Evolutionary conservation across 306 rosid genomes (phyloP).

Genomic region (Cyclanthera cordifolia): DNA sequence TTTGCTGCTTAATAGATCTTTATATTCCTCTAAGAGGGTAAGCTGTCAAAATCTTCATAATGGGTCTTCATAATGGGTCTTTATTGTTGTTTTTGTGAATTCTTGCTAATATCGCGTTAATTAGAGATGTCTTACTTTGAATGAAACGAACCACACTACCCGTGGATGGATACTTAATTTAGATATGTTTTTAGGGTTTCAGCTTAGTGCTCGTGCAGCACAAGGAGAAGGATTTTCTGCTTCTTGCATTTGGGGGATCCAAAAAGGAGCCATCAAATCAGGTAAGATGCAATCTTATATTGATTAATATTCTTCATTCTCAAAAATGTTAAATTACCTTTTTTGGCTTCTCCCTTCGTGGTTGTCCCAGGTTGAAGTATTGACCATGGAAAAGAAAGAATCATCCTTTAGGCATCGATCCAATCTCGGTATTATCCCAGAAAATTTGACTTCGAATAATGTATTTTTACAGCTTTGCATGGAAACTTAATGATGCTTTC

Average conservation of each 20-base stretch:
- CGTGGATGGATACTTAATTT: slow-evolving; percentile 13
- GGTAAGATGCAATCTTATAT: slow-evolving; percentile 24
- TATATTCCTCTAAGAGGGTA: neutral
- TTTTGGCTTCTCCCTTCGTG: neutral
- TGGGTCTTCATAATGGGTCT: neutral
- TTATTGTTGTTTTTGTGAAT: neutral
- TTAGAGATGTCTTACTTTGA: neutral
- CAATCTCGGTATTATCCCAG: slow-evolving; percentile 41
- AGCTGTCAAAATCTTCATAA: neutral
- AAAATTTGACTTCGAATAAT: slow-evolving; percentile 37
- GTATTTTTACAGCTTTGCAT: slow-evolving; percentile 41
- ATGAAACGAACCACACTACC: slow-evolving; percentile 9
- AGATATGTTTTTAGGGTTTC: slow-evolving; percentile 55
- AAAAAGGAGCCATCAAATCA: slow-evolving; percentile 84
- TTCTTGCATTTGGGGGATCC: slow-evolving; percentile 90
- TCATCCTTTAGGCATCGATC: slow-evolving; percentile 35
- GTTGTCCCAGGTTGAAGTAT: slow-evolving; percentile 55
- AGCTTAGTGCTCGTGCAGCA: slow-evolving; percentile 68
- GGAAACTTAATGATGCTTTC: slow-evolving; percentile 44
- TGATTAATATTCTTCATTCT: neutral
- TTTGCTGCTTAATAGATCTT: neutral
- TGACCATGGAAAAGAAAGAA: slow-evolving; percentile 59
- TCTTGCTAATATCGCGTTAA: neutral
- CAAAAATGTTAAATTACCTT: slow-evolving; percentile 1
- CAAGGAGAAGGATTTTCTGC: slow-evolving; percentile 88